Percentiles rank a stretch among this genome's conserved stretches.
Conservation (phyloP, 2,329 filamentous ascomycete genomes). For the Tolypocladium nubicola region DNA sequence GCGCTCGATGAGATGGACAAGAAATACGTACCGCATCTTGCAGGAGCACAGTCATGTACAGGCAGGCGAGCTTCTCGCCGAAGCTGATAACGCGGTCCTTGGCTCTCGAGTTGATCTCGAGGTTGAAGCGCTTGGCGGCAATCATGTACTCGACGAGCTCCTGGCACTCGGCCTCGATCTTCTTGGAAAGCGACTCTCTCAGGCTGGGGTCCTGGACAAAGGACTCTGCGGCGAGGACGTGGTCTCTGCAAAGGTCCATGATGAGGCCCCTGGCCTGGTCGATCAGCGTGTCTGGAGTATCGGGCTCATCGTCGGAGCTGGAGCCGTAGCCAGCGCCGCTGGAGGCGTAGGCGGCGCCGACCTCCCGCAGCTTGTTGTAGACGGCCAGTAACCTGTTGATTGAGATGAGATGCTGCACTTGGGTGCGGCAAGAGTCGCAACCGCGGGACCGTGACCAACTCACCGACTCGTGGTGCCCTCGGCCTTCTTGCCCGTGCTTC, state of each 20-base stretch:
- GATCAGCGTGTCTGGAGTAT: constrained; percentile 42
- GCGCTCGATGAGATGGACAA: background rate
- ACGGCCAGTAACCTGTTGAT: constrained; percentile 45
- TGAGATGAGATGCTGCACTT: background rate
- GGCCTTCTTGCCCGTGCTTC: constrained; percentile 87
- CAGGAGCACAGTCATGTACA: constrained; percentile 78
- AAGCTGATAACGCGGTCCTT: constrained; percentile 88
- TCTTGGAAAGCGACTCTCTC: constrained; percentile 46
- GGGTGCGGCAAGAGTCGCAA: background rate
- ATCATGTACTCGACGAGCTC: constrained; percentile 65
- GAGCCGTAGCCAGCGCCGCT: constrained; percentile 33
- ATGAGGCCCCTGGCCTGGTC: constrained; percentile 65
- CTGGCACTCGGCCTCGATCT: constrained; percentile 70
- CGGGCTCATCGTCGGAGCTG: constrained; percentile 40
- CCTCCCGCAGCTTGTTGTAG: constrained; percentile 43
- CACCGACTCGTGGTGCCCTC: constrained; percentile 93
- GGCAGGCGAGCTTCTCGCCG: constrained; percentile 91
- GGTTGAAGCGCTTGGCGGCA: constrained; percentile 53
- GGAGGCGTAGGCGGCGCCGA: constrained; percentile 35
- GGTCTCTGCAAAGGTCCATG: constrained; percentile 71
- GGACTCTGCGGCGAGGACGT: constrained; percentile 59
- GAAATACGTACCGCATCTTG: constrained; percentile 50
- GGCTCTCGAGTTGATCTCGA: constrained; percentile 67
- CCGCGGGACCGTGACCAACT: constrained; percentile 25
- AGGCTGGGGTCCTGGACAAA: constrained; percentile 49